Evolutionary conservation across 2,329 filamentous ascomycete genomes (phyloP).

Genomic region (Nothophoma quercina): DNA sequence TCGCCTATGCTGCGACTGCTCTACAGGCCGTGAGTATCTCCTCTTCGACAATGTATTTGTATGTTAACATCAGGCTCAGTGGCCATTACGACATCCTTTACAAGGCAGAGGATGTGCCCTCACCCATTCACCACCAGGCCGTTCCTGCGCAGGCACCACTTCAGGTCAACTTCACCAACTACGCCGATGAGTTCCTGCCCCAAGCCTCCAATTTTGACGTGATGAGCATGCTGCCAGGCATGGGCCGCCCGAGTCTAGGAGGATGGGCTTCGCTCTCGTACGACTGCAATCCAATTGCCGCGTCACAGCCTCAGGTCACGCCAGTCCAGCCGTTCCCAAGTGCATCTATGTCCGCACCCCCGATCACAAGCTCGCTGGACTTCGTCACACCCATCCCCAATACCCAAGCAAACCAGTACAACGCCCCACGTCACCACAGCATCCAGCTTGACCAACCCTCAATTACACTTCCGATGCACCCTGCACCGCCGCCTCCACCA

Average conservation of each 20-base stretch:
- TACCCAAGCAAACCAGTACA: slow-evolving; percentile 38
- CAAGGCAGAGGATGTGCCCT: slow-evolving; percentile 63
- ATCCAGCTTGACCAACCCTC: slow-evolving; percentile 45
- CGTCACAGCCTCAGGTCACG: slow-evolving; percentile 41
- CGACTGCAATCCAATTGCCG: slow-evolving; percentile 44
- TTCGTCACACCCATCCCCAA: slow-evolving; percentile 42
- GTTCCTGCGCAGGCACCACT: slow-evolving; percentile 40
- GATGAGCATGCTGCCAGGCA: slow-evolving; percentile 55
- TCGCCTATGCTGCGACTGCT: slow-evolving; percentile 72
- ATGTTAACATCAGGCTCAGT: slow-evolving; percentile 47
- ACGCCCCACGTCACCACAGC: slow-evolving; percentile 34
- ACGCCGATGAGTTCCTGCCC: slow-evolving; percentile 52
- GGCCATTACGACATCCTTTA: slow-evolving; percentile 97
- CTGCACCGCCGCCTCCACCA: slow-evolving; percentile 32
- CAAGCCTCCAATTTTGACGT: slow-evolving; percentile 44
- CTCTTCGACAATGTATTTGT: not conserved
- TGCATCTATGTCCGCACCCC: slow-evolving; percentile 36
- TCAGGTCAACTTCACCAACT: slow-evolving; percentile 48
- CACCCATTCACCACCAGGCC: slow-evolving; percentile 35
- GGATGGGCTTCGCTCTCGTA: slow-evolving; percentile 47
- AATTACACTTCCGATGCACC: slow-evolving; percentile 43
- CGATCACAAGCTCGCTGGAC: slow-evolving; percentile 43
- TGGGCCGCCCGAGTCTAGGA: slow-evolving; percentile 50
- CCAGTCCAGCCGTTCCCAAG: slow-evolving; percentile 45
- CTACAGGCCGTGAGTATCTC: slow-evolving; percentile 67